Base-by-base conservation (phyloP, 2,329 filamentous ascomycete genomes). In the Epichloe glyceriae region DNA sequence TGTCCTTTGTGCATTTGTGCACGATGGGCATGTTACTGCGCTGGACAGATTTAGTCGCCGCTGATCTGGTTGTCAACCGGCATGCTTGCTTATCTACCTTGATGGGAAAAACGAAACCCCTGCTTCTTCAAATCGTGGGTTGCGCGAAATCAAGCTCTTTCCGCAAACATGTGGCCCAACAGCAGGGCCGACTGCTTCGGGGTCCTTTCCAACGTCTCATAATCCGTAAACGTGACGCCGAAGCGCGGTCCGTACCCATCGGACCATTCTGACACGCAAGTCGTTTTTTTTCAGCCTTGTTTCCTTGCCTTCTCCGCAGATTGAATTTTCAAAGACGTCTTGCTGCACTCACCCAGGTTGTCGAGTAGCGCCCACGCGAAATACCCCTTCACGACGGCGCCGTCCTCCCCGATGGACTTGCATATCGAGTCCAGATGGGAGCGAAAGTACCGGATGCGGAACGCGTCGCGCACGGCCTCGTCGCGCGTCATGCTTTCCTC, bases 161-260 rank as follows among this genome's bases (percentile, higher is more conserved):
- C 56, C 0, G 49, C 45, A 52, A 65, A 59, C 41, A 63, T 60
- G 17, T 59, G 49, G 53, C 58, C 60, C 15, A 67, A 52, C 26
- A 62, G 51, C 11, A 61, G 50, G 2, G 66, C 64, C 1, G 64
- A 67, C 42, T 61, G 60, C 54, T 70, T 70, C 0, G 68, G 67
- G 35, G 65, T 70, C 19, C 66, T 61, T 50, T 66, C 61, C 22
- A 67, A 44, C 2, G 64, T 70, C 6, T 64, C 57, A 45, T 64
- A 69, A 50, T 70, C 62, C 2, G 67, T 63, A 52, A 62, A 68
- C 0, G 64, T 66, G 7, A 68, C 62, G 4, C 67, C 67, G 47
- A 70, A 70, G 2, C 67, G 58, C 19, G 66, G 64, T 1, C 62
- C 64, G 44, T 63, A 71, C 4, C 68, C 68, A 37, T 64, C 65